Evolutionary conservation across 139 green algal species (phyloP).

Genomic region (Raphidocelis subcapitata): DNA sequence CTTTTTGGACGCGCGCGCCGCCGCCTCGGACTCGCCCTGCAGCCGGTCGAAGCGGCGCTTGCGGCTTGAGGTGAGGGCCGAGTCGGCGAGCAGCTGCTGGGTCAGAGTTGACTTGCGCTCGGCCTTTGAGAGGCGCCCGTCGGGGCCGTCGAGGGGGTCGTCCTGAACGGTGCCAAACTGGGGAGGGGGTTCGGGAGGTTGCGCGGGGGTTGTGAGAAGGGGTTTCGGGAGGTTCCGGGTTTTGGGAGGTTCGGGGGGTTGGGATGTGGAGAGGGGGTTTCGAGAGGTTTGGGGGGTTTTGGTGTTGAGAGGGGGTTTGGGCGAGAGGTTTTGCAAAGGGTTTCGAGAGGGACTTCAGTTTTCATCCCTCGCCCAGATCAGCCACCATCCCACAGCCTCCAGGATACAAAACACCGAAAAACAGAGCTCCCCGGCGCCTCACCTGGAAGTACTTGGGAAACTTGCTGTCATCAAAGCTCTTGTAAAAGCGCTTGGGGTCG

Average conservation of each 20-base stretch:
- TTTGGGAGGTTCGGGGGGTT: too few relatives aligned
- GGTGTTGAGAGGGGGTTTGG: too few relatives aligned
- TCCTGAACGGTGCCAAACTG: constrained; percentile 84
- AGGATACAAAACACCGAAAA: too few relatives aligned
- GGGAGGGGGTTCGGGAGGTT: neutral
- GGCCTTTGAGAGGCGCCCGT: constrained; percentile 31
- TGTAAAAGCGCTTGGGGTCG: constrained; percentile 93
- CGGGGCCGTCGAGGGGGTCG: constrained; percentile 68
- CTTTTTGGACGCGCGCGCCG: constrained; percentile 8
- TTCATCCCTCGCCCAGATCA: too few relatives aligned
- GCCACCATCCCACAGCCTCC: too few relatives aligned
- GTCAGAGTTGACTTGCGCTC: constrained; percentile 45
- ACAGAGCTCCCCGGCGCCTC: too few relatives aligned
- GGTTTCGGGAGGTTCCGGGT: too few relatives aligned
- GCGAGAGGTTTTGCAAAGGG: too few relatives aligned
- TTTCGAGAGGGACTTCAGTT: too few relatives aligned
- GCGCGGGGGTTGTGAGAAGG: too few relatives aligned
- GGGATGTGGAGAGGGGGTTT: too few relatives aligned
- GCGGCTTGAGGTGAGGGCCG: constrained; percentile 37
- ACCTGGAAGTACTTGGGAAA: constrained; percentile 65
- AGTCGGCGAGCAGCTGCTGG: constrained; percentile 66
- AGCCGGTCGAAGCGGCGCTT: constrained; percentile 54
- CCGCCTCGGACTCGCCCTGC: constrained; percentile 36
- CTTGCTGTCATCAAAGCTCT: constrained; percentile 65
- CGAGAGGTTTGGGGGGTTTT: too few relatives aligned